Evolutionary conservation across 768 basidiomycete species (phyloP).

Genomic region (Lepiota brunneoincarnata): DNA sequence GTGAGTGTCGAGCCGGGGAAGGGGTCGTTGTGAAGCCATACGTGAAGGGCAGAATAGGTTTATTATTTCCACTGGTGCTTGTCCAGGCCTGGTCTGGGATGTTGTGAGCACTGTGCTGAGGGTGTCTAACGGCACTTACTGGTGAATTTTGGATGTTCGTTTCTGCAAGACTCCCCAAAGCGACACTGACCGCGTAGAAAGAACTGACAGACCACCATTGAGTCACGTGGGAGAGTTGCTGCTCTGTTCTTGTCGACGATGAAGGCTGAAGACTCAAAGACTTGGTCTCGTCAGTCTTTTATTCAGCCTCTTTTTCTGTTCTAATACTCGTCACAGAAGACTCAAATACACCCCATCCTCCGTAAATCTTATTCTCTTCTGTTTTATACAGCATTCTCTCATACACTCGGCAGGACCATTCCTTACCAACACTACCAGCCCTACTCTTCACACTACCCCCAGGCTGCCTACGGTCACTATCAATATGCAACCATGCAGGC

Average conservation of each 20-base stretch:
- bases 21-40: conserved; percentile 20
- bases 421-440: conserved; percentile 49
- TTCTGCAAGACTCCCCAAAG: conserved; percentile 63
- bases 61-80: conserved; percentile 23
- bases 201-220: conserved; percentile 55
- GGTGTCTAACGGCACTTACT: conserved; percentile 37
- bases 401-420: conserved; percentile 31
- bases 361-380: conserved; percentile 11
- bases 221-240: conserved; percentile 5
- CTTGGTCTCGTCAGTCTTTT: not conserved
- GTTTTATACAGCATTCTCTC: conserved; percentile 14
- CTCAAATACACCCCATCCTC: not conserved
- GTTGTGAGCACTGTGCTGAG: not conserved
- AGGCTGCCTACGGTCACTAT: conserved; percentile 47
- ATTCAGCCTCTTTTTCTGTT: too few species aligned
- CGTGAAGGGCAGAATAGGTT: conserved; percentile 34
- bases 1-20: not conserved
- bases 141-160: conserved; percentile 54
- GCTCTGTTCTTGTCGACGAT: not conserved
- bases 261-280: conserved; percentile 5
- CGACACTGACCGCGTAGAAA: conserved; percentile 63
- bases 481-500: conserved; percentile 33
- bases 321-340: too few species aligned
- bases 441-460: conserved; percentile 42
- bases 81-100: conserved; percentile 39